Base-by-base conservation (phyloP, 768 basidiomycete genomes). In the Saitozyma podzolica region DNA sequence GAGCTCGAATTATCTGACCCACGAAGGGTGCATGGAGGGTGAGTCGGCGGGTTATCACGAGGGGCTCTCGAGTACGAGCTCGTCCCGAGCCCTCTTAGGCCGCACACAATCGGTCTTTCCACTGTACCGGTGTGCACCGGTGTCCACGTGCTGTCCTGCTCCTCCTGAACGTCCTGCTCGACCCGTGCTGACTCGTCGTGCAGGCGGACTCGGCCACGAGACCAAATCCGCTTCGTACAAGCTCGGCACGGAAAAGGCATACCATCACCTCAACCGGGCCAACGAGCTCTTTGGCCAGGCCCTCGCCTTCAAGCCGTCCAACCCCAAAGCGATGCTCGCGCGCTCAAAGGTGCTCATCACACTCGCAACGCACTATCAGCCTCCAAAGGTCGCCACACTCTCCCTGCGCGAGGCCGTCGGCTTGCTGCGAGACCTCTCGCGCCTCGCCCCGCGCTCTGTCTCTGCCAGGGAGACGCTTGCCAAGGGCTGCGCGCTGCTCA, bases 221-320 rank as follows among this genome's bases (percentile, higher is more conserved):
- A 62, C 66, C 41, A 78, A 75, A 66, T 58, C 76, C 16, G 62
- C 59, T 11, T 67, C 72, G 7, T 78, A 75, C 62, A 62, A 69
- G 40, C 64, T 69, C 39, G 76, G 72, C 5, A 74, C 70, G 29
- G 76, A 78, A 45, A 75, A 78, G 55, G 74, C 78, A 0, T 70
- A 74, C 51, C 78, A 80, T 52, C 76, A 78, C 53, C 69, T 75
- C 19, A 67, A 64, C 17, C 73, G 76, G 39, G 70, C 78, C n/a
- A 64, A 62, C 42, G 77, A 80, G 17, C 69, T 75, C 16, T 75
- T 76, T 56, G 51, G 39, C 11, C 62, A 61, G 3, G 75, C 75
- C 4, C 58, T 80, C 4, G 54, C 62, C 8, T 63, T 67, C 45
- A 64, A 65, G 29, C 73, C 72, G 1, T 51, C 59, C 41, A 59